Percentiles rank a stretch among this genome's conserved stretches.
Conservation (phyloP, 2,329 filamentous ascomycete species). For the Cyclaneusma minus region DNA sequence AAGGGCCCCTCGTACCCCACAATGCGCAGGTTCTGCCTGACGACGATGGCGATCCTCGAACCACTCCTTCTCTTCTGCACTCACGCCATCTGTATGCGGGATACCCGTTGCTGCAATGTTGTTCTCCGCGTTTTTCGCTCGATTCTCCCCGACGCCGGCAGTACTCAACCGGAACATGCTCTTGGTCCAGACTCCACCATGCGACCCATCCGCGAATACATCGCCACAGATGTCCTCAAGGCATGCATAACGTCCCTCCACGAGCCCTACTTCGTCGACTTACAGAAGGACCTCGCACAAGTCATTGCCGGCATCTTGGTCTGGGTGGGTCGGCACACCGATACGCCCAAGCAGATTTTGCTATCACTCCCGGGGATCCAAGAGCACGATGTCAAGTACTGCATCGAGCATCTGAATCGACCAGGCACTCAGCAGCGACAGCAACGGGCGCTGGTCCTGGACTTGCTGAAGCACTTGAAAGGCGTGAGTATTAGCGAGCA, state of each 20-base stretch:
- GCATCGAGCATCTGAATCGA: constrained; percentile 43
- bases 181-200: constrained; percentile 32
- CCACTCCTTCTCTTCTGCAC: constrained; percentile 84
- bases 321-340: constrained; percentile 53
- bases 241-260: constrained; percentile 82
- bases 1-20: constrained; percentile 27
- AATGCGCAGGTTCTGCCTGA: constrained; percentile 71
- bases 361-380: constrained; percentile 65
- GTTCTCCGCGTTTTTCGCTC: constrained; percentile 77
- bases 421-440: constrained; percentile 49
- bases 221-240: constrained; percentile 75
- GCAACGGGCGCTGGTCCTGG: constrained; percentile 68
- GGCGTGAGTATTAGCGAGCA: constrained; percentile 89
- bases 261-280: constrained; percentile 91
- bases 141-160: constrained; percentile 49
- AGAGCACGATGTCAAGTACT: constrained; percentile 47
- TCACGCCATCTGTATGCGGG: constrained; percentile 77
- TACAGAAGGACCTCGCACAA: constrained; percentile 80
- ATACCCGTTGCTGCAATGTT: constrained; percentile 74
- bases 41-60: constrained; percentile 63
- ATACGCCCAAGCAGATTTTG: constrained; percentile 62
- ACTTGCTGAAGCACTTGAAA: constrained; percentile 71
- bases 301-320: constrained; percentile 77
- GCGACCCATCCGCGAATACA: constrained; percentile 67
- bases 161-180: constrained; percentile 16